Conservation (phyloP, 73 alveolate species). For the Diophrys sp. region DNA sequence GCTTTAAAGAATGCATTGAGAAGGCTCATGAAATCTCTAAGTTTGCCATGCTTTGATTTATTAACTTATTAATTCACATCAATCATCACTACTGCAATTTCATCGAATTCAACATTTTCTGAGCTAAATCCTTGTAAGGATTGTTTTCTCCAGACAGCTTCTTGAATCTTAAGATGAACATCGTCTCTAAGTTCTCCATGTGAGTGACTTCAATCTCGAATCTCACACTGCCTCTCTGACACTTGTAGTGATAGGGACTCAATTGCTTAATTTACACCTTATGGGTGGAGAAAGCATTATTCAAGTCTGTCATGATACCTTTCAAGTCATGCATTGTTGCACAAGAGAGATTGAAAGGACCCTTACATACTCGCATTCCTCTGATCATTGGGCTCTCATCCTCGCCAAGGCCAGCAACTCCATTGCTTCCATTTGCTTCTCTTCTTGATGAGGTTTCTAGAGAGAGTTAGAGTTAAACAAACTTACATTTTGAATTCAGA, state of each 20-base stretch:
- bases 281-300: slow-evolving; percentile 14
- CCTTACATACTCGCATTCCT: slow-evolving; percentile 43
- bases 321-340: slow-evolving; percentile 36
- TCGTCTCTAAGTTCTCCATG: slow-evolving; percentile 35
- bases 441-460: background rate
- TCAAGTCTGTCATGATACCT: slow-evolving; percentile 22
- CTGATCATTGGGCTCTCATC: slow-evolving; percentile 8
- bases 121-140: slow-evolving; percentile 38
- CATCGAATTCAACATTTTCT: slow-evolving; percentile 29
- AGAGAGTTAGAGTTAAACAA: too few relatives aligned
- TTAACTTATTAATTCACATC: background rate
- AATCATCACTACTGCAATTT: too few relatives aligned
- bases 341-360: slow-evolving; percentile 50
- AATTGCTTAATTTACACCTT: slow-evolving; percentile 30
- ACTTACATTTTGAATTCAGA: background rate
- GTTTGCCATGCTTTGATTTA: background rate
- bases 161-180: slow-evolving; percentile 34
- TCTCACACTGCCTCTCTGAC: slow-evolving; percentile 39
- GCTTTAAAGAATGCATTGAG: background rate
- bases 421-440: too few relatives aligned
- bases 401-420: background rate
- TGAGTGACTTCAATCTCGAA: slow-evolving; percentile 51
- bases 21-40: background rate
- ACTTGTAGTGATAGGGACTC: slow-evolving; percentile 16
- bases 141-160: slow-evolving; percentile 38